These are phyloP conservation scores for Zygoascus flipseniorum DNA, from an alignment of 805 yeast species.

Conservation along the genomic window DNA sequence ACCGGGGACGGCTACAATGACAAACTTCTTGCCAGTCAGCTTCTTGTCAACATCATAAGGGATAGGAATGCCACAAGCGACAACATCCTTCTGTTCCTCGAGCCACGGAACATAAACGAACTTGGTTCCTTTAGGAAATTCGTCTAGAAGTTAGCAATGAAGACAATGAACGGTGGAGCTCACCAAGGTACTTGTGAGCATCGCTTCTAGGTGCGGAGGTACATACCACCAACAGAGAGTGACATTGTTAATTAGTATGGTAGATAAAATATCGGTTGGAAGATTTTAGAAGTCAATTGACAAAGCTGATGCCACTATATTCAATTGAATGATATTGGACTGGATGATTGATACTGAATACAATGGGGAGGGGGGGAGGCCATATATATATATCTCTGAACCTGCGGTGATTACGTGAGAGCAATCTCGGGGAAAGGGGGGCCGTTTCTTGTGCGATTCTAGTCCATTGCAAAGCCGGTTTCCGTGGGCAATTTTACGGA, in stretches of 20 bases:
- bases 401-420: background rate
- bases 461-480: too few species aligned
- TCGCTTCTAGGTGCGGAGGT: background rate
- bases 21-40: slow-evolving; percentile 42
- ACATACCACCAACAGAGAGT: slow-evolving; percentile 12
- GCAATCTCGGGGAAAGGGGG: background rate
- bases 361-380: background rate
- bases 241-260: slow-evolving; percentile 4
- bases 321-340: background rate
- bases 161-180: background rate
- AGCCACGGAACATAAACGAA: slow-evolving; percentile 23
- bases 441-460: background rate
- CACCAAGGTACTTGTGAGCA: background rate
- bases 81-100: slow-evolving; percentile 22
- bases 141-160: background rate
- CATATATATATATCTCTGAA: background rate
- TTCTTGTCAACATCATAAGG: slow-evolving; percentile 29
- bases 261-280: background rate
- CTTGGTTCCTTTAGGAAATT: slow-evolving; percentile 12
- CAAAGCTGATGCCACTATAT: background rate
- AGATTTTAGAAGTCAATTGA: background rate
- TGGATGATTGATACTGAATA: background rate
- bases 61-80: slow-evolving; percentile 33
- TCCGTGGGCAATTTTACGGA: too few species aligned
- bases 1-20: slow-evolving; percentile 74